Percentiles rank a stretch among this genome's conserved stretches.
Conservation (phyloP, 2,329 filamentous ascomycete genomes). For the Bimuria novae-zelandiae region DNA sequence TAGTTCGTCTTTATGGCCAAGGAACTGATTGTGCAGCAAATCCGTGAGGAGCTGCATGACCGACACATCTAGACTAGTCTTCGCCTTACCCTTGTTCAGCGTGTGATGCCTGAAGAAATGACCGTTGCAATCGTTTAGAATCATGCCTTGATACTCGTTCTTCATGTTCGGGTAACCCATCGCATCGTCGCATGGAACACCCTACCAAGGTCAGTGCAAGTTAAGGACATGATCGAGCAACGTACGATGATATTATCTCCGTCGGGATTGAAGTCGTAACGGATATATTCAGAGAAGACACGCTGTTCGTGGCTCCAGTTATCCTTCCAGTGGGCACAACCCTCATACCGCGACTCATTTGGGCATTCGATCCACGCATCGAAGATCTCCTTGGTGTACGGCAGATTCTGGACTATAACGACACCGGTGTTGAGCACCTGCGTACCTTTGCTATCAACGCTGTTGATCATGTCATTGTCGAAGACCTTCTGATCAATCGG, state of each 20-base stretch:
- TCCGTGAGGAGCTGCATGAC: slow-evolving; percentile 19
- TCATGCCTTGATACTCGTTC: slow-evolving; percentile 15
- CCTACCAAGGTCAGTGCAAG: not conserved
- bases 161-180: slow-evolving; percentile 38
- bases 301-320: slow-evolving; percentile 40
- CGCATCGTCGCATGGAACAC: slow-evolving; percentile 42
- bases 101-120: slow-evolving; percentile 38
- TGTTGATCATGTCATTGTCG: slow-evolving; percentile 25
- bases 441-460: slow-evolving; percentile 43
- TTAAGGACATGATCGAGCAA: not conserved
- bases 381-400: slow-evolving; percentile 30
- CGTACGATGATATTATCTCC: slow-evolving; percentile 32
- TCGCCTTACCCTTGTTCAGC: slow-evolving; percentile 19
- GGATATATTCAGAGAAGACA: slow-evolving; percentile 40
- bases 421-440: slow-evolving; percentile 48
- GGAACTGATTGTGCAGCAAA: slow-evolving; percentile 15
- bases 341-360: slow-evolving; percentile 27
- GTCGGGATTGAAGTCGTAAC: slow-evolving; percentile 37
- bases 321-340: slow-evolving; percentile 34
- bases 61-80: slow-evolving; percentile 9
- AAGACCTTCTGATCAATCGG: slow-evolving; percentile 28
- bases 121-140: slow-evolving; percentile 31
- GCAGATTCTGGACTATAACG: slow-evolving; percentile 42
- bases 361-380: slow-evolving; percentile 40
- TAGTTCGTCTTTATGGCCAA: slow-evolving; percentile 4